These are phyloP conservation scores for Phialophora tarda DNA, from an alignment of 2,329 filamentous ascomycete species.

Conservation along the genomic window DNA sequence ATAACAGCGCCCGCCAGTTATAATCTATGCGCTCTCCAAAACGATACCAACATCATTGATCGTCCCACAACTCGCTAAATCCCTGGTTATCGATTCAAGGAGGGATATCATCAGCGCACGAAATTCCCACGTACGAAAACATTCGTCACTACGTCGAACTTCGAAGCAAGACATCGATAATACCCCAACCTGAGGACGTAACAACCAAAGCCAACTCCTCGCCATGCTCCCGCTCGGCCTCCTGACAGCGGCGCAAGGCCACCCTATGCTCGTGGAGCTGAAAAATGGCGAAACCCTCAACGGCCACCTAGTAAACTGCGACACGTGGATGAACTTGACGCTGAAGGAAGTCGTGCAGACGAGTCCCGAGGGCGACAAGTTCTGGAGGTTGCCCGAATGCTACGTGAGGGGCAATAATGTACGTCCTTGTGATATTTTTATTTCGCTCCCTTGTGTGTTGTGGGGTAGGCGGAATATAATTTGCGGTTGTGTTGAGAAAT, in stretches of 20 bases:
- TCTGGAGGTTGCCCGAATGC: constrained; percentile 87
- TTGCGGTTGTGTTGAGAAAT: background rate
- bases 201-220: background rate
- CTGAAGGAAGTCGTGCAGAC: constrained; percentile 97
- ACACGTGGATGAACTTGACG: constrained; percentile 99
- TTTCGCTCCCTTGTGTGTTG: background rate
- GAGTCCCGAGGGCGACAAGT: constrained; percentile 91
- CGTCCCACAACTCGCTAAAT: background rate
- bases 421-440: constrained; percentile 44
- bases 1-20: background rate
- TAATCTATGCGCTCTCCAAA: too few species aligned
- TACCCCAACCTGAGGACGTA: background rate
- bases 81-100: background rate
- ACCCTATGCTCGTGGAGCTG: constrained; percentile 96
- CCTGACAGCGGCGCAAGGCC: constrained; percentile 92
- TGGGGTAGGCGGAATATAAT: background rate
- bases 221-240: constrained; percentile 72
- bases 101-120: background rate
- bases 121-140: background rate
- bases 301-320: constrained; percentile 92
- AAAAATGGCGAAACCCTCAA: constrained; percentile 98
- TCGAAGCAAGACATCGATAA: background rate
- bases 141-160: background rate
- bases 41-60: background rate
- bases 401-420: constrained; percentile 99